These are phyloP conservation scores for Diaporthe batatas DNA, from an alignment of 2,329 filamentous ascomycete species.

Conservation along the genomic window DNA sequence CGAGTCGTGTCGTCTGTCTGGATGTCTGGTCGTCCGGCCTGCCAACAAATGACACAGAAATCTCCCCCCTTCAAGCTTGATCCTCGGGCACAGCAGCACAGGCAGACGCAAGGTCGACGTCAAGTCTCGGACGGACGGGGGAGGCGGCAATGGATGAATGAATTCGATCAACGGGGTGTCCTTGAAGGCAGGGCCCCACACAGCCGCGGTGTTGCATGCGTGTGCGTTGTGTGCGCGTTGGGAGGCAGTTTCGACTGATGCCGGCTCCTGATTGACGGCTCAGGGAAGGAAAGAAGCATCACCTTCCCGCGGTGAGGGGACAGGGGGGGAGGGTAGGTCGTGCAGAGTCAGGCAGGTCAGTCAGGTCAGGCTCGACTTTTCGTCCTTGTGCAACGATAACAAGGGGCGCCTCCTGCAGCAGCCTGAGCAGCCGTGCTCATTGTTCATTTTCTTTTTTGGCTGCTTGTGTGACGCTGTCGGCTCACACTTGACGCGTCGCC, in stretches of 20 bases:
- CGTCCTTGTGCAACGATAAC: constrained; percentile 31
- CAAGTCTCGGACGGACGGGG: constrained; percentile 7
- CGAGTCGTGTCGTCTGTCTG: too few species aligned
- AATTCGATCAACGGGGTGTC: background rate
- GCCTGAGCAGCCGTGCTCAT: background rate
- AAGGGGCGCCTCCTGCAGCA: constrained; percentile 7
- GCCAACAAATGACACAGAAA: background rate
- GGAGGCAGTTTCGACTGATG: constrained; percentile 29
- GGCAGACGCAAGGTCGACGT: constrained; percentile 22
- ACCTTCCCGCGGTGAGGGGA: constrained; percentile 13
- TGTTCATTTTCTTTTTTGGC: constrained; percentile 4
- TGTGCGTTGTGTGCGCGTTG: background rate
- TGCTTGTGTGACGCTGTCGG: constrained; percentile 13
- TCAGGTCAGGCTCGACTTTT: constrained; percentile 12
- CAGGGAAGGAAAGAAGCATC: constrained; percentile 27
- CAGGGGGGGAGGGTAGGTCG: background rate
- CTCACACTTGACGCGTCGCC: constrained; percentile 19
- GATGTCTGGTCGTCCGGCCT: background rate
- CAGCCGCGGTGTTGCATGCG: background rate
- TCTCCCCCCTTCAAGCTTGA: background rate
- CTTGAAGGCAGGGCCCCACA: background rate
- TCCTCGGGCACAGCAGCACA: background rate
- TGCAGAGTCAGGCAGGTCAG: too few species aligned
- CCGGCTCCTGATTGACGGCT: constrained; percentile 22
- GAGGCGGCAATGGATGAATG: constrained; percentile 22